phyloP scores from a whole-genome alignment of 371 early-diverging fungal genomes.

The Gilbertella persicaria region DNA sequence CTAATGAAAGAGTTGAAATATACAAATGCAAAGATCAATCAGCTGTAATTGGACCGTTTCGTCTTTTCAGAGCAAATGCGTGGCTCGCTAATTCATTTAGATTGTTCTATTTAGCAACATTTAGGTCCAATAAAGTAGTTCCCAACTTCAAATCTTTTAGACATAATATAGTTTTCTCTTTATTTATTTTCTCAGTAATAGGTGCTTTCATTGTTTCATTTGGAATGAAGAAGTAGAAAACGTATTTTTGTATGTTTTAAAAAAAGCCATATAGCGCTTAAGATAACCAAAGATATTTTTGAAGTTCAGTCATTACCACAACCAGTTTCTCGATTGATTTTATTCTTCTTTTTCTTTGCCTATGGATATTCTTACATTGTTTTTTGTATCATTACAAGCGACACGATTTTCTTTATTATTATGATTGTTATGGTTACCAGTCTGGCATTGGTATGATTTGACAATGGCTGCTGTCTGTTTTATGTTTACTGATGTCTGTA shows the following conservation, averaged over 20 bases:
- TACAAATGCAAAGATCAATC: neutral
- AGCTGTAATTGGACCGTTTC: neutral
- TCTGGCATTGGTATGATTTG: conserved; percentile 16
- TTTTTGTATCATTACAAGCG: neutral
- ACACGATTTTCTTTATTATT: neutral
- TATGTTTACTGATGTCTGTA: conserved; percentile 22
- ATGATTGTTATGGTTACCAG: conserved; percentile 6
- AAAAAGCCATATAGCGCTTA: too few relatives aligned
- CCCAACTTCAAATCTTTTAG: conserved; percentile 5
- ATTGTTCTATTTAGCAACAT: conserved; percentile 1
- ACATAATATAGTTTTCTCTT: neutral
- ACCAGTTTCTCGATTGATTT: too few relatives aligned
- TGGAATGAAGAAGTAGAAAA: too few relatives aligned
- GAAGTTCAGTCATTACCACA: too few relatives aligned
- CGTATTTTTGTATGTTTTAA: too few relatives aligned
- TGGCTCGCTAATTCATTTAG: neutral
- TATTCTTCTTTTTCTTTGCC: neutral
- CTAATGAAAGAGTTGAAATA: neutral
- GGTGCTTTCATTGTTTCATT: too few relatives aligned
- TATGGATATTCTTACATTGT: neutral
- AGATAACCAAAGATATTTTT: too few relatives aligned
- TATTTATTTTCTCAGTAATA: too few relatives aligned
- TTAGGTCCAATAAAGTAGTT: neutral
- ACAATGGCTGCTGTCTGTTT: neutral
- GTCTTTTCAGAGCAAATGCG: neutral